Evolutionary conservation across 352 stramenopile genomes (phyloP), one percentile per base, ranked within the genome.

Genomic region (Phytophthora vignae): DNA sequence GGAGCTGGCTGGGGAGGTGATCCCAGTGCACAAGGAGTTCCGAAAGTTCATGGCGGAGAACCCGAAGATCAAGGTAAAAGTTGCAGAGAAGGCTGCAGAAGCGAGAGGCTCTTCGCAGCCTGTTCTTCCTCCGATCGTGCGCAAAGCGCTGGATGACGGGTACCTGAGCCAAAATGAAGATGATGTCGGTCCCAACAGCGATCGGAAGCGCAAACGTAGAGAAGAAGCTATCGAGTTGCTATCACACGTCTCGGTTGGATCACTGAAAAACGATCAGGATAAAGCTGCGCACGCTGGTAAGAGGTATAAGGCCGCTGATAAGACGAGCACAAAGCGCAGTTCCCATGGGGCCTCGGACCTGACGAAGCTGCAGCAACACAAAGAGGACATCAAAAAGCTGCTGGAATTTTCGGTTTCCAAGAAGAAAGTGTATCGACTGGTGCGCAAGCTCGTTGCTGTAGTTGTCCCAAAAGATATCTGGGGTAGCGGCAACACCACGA

Each of bases 401-500:
- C 27, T 89, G 9, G 62, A 67, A 8, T 86, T 84, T 64, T 60
- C 68, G 6, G 81, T 80, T 0, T 57, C 84, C 0, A 92, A 90
- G 60, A 72, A 78, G 17, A 71, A 68, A 11, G 76, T 93, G 8
- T 80, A 81, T 68, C 77, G 84, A 2, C 60, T 88, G 4, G 56
- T 91, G 14, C 77, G 85, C 11, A 88, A 89, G 22, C 46, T 92
- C n/a, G 14, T 91, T 15, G 67, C 77, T 44, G 17, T 21, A 7
- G 71, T 93, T 36, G 55, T 95, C 29, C 87, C 87, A 9, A 92
- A 91, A 60, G 69, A 78, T 21, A 2, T 93, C 2, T 93, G 86
- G 85, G 85, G 81, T 11, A 60, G 21, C 17, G 53, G 22, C 9
- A 29, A 63, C 0, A 74, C 59, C 2, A 68, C 71, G 38, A 76